Evolutionary conservation across 768 basidiomycete species (phyloP).

Genomic region (Piloderma croceum): DNA sequence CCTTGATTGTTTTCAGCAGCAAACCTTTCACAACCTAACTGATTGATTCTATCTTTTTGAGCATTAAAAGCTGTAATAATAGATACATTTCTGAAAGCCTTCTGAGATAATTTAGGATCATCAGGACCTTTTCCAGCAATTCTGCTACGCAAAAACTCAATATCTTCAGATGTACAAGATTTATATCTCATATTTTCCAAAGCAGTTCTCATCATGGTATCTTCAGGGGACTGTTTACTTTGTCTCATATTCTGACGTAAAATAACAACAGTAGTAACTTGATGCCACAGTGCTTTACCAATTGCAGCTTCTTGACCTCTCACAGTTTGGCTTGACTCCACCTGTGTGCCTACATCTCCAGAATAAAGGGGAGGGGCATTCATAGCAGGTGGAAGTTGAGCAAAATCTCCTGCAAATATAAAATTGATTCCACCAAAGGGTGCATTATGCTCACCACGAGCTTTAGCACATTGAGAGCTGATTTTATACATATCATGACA

Average conservation of each 20-base stretch:
- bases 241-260: conserved; percentile 30
- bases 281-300: too few relatives aligned
- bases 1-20: conserved; percentile 24
- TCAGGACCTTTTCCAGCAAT: background rate
- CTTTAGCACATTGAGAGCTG: conserved; percentile 18
- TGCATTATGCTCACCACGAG: conserved; percentile 7
- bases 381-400: conserved; percentile 23
- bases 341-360: conserved; percentile 6
- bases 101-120: too few relatives aligned
- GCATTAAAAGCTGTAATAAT: conserved; percentile 35
- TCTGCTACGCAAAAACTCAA: conserved; percentile 9
- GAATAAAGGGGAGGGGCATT: conserved; percentile 17
- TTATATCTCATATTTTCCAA: conserved; percentile 31
- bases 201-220: conserved; percentile 20
- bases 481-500: conserved; percentile 29
- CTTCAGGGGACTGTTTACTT: conserved; percentile 8
- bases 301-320: conserved; percentile 13
- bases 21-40: too few relatives aligned
- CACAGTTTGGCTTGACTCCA: background rate
- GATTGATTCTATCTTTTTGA: conserved; percentile 34
- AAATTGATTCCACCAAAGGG: too few relatives aligned
- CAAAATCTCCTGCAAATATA: conserved; percentile 33
- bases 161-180: conserved; percentile 23
- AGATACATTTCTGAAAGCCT: conserved; percentile 27
- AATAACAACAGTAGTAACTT: conserved; percentile 28